These are phyloP conservation scores for Ilex paraguariensis DNA, from an alignment of 305 asterid species.

Conservation along the genomic window DNA sequence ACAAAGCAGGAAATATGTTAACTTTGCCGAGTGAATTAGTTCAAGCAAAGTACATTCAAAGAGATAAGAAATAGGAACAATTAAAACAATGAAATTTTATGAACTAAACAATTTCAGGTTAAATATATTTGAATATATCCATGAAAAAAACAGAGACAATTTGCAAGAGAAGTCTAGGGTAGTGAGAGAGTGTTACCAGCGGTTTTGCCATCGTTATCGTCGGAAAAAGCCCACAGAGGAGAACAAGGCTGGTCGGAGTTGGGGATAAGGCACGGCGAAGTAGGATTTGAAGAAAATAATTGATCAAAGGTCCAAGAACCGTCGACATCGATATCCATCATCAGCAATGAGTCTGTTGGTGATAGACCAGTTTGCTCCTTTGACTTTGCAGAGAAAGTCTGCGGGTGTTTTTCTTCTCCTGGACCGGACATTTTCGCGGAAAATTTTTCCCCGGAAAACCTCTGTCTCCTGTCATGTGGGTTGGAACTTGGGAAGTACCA, in stretches of 20 bases:
- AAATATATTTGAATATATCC: background rate
- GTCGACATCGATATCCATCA: conserved; percentile 59
- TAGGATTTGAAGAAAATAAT: conserved; percentile 42
- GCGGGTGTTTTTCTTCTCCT: background rate
- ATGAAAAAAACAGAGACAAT: conserved; percentile 18
- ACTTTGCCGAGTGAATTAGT: background rate
- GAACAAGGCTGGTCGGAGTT: conserved; percentile 66
- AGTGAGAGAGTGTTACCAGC: conserved; percentile 35
- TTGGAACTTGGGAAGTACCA: no score
- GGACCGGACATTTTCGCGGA: no score
- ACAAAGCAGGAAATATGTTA: background rate
- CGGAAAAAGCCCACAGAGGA: conserved; percentile 79
- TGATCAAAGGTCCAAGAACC: conserved; percentile 75
- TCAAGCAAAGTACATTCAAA: background rate
- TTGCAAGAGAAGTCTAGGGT: conserved; percentile 51
- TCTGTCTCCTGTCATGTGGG: no score
- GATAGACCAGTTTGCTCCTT: background rate
- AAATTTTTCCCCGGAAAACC: no score
- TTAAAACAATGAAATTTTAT: background rate
- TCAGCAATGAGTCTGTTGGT: conserved; percentile 15
- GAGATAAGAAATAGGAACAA: background rate
- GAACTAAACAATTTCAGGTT: conserved; percentile 1
- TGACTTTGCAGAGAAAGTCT: conserved; percentile 5
- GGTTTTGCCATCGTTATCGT: conserved; percentile 38
- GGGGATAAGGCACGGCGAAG: conserved; percentile 37